Evolutionary conservation across 768 basidiomycete species (phyloP).

Genomic region (Sarcodon aspratus): DNA sequence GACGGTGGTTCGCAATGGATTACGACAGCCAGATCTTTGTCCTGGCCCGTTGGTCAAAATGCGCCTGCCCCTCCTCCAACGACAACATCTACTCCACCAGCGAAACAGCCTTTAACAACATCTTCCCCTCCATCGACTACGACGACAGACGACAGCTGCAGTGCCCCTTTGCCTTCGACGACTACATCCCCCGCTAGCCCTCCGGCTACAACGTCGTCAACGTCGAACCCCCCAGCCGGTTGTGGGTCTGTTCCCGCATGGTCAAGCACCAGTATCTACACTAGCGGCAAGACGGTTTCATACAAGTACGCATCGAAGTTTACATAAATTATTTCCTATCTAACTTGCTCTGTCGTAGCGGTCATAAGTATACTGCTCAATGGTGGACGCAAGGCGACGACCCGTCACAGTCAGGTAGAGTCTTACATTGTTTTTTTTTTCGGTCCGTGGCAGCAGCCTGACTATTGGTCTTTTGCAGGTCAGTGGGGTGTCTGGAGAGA

Average conservation of each 20-base stretch:
- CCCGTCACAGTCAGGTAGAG: constrained; percentile 15
- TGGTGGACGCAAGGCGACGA: constrained; percentile 55
- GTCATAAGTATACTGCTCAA: constrained; percentile 36
- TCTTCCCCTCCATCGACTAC: too few relatives aligned
- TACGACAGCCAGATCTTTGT: constrained; percentile 20
- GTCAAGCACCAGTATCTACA: constrained; percentile 34
- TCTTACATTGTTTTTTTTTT: too few relatives aligned
- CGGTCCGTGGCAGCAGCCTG: too few relatives aligned
- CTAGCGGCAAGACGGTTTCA: constrained; percentile 34
- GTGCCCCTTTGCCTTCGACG: constrained; percentile 7
- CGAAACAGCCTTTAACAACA: too few relatives aligned
- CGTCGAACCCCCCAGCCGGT: constrained; percentile 14
- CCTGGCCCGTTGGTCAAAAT: constrained; percentile 18
- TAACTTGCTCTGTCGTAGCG: constrained; percentile 10
- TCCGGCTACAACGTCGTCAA: constrained; percentile 4
- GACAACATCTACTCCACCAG: constrained; percentile 2
- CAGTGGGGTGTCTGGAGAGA: too few relatives aligned
- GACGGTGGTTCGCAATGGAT: constrained; percentile 28
- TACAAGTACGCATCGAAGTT: constrained; percentile 29
- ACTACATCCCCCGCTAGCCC: background rate
- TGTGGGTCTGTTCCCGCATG: constrained; percentile 43
- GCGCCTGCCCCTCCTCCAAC: constrained; percentile 6
- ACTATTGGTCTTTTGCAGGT: too few relatives aligned
- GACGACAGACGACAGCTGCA: background rate
- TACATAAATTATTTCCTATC: constrained; percentile 1